Conservation (phyloP, 2,329 filamentous ascomycete species). For the Microcera coccophila region DNA sequence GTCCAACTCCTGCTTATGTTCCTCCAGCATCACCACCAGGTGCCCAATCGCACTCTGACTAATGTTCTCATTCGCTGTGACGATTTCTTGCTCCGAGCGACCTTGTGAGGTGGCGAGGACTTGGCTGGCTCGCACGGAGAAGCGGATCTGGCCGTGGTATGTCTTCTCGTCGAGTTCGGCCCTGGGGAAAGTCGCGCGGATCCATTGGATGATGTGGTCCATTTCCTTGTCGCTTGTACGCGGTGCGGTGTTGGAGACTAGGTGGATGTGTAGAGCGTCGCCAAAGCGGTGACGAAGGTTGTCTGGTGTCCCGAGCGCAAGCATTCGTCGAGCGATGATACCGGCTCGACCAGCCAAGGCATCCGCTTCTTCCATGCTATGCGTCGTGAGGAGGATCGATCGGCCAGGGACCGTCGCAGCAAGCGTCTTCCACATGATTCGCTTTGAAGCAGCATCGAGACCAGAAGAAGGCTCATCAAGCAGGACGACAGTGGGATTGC, state of each 20-base stretch:
- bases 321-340: slow-evolving; percentile 81
- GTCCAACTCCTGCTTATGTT: slow-evolving; percentile 62
- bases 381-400: slow-evolving; percentile 84
- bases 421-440: slow-evolving; percentile 89
- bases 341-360: slow-evolving; percentile 79
- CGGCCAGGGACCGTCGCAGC: slow-evolving; percentile 69
- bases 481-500: slow-evolving; percentile 80
- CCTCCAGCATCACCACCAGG: slow-evolving; percentile 70
- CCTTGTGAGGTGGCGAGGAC: slow-evolving; percentile 29
- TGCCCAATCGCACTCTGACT: slow-evolving; percentile 57
- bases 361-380: slow-evolving; percentile 94
- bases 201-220: slow-evolving; percentile 61
- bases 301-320: slow-evolving; percentile 75
- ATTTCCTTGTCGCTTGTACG: slow-evolving; percentile 69
- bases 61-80: slow-evolving; percentile 20
- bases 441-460: slow-evolving; percentile 85
- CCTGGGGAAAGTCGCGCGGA: slow-evolving; percentile 55
- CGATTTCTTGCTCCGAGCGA: slow-evolving; percentile 21
- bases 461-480: slow-evolving; percentile 87
- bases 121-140: slow-evolving; percentile 61
- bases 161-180: slow-evolving; percentile 68
- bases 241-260: slow-evolving; percentile 72
- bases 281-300: slow-evolving; percentile 71
- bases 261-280: slow-evolving; percentile 73
- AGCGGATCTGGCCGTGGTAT: slow-evolving; percentile 85